A percentile compares a stretch with the other conserved stretches of the same genome.
phyloP scores from a whole-genome alignment of 352 stramenopile species.

The Phytopythium oedochilum region DNA sequence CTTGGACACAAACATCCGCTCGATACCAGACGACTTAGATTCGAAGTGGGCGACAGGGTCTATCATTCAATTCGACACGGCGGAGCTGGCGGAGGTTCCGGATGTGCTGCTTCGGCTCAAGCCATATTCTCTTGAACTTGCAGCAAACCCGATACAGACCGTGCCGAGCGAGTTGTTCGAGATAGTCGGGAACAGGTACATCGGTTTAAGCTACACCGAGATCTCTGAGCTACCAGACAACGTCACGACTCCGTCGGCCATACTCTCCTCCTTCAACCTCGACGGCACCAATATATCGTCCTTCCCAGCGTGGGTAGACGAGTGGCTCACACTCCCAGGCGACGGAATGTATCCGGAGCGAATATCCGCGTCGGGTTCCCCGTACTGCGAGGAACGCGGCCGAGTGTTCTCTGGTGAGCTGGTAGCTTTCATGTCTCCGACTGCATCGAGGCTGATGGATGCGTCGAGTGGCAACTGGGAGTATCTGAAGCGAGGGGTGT shows the following conservation, averaged over 20 bases:
- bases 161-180: slow-evolving; percentile 1
- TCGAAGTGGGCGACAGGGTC: not conserved
- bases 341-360: slow-evolving; percentile 4
- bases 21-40: slow-evolving; percentile 1
- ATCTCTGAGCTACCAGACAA: not conserved
- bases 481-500: not conserved
- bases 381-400: not conserved
- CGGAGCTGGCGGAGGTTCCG: not conserved
- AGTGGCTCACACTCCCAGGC: slow-evolving; percentile 9
- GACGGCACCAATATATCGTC: slow-evolving; percentile 17
- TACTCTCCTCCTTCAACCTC: slow-evolving; percentile 6
- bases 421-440: not conserved
- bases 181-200: not conserved
- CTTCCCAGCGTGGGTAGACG: slow-evolving; percentile 21
- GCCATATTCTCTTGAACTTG: not conserved
- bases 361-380: slow-evolving; percentile 10
- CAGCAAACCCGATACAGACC: slow-evolving; percentile 3
- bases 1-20: slow-evolving; percentile 1
- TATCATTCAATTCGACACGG: slow-evolving; percentile 3
- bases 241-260: not conserved
- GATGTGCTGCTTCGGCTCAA: not conserved
- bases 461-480: not conserved
- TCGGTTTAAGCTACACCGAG: not conserved
- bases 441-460: not conserved
- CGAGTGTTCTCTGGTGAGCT: not conserved